Conservation (phyloP, 495 filamentous ascomycete genomes). For the Aspergillus heteromorphus region DNA sequence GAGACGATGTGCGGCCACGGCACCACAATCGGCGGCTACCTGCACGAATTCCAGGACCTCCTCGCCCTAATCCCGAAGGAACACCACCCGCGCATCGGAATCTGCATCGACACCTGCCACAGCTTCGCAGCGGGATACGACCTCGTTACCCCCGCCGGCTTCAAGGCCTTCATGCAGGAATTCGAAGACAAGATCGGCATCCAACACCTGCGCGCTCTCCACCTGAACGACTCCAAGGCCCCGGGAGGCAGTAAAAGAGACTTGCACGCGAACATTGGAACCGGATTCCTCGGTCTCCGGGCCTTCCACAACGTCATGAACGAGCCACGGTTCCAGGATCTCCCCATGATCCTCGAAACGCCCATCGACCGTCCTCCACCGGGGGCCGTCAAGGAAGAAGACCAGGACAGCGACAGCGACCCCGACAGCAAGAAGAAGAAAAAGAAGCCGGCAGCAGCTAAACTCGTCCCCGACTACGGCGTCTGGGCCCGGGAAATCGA, state of each 20-base stretch:
- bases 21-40: slow-evolving; percentile 78
- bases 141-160: slow-evolving; percentile 68
- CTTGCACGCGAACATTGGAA: slow-evolving; percentile 90
- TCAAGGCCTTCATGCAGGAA: slow-evolving; percentile 61
- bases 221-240: slow-evolving; percentile 92
- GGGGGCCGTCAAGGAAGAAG: neutral
- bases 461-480: slow-evolving; percentile 59
- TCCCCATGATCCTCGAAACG: slow-evolving; percentile 93
- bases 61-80: slow-evolving; percentile 61
- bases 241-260: slow-evolving; percentile 74
- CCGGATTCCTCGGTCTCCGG: slow-evolving; percentile 81
- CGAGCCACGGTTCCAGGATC: slow-evolving; percentile 62
- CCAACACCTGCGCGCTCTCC: slow-evolving; percentile 75
- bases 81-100: slow-evolving; percentile 82
- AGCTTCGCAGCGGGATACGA: slow-evolving; percentile 92
- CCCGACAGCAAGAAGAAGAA: slow-evolving; percentile 18
- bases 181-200: slow-evolving; percentile 80
- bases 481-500: slow-evolving; percentile 87
- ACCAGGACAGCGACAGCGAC: slow-evolving; percentile 10
- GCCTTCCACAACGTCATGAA: slow-evolving; percentile 93
- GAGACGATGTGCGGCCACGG: slow-evolving; percentile 94
- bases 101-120: slow-evolving; percentile 96
- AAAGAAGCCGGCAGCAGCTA: slow-evolving; percentile 11
- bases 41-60: slow-evolving; percentile 80
- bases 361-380: slow-evolving; percentile 63